Evolutionary conservation across 164 flowering plant species (phyloP), one percentile per base, ranked within the genome.

Genomic region (Tinospora cordifolia): DNA sequence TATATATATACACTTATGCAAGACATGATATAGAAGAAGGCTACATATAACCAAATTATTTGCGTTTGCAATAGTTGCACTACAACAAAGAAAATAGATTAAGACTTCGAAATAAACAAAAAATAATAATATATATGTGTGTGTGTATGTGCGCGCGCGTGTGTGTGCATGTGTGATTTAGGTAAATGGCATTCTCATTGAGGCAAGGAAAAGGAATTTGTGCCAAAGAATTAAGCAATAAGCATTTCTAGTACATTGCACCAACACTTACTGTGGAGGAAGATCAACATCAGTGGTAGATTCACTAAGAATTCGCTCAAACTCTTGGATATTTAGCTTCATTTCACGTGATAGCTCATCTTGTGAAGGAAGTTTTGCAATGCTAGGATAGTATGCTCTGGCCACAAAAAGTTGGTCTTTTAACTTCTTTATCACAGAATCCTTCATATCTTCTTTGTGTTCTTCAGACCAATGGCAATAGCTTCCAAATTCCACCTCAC

Each of bases 331-430:
- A 73, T 87, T 92, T 76, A 82, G 90, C 81, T 79, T 95, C 87
- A 95, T 2, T 70, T 88, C 91, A 30, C 79, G 93, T 4, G 98
- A 77, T 59, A 95, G 77, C 72, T 84, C 84, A 44, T 83, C 88
- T 17, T 85, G 87, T 30, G 77, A 62, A 63, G 88, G 94, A 79
- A 90, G 83, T 74, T 95, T 95, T 49, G 99, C 98, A 79, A 95
- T 85, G 72, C 83, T 95, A 24, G 99, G 99, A 80, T 72, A 95
- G 71, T 92, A 95, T 39, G 99, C 92, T 66, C 99, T 82, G 58
- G 96, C 96, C 59, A 92, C 93, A 79, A 89, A 95, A 69, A 95
- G 88, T 69, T 77, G 83, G 79, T 95, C 97, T 80, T 95, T 95
- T 81, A 95, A 73, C 80, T 78, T 86, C 83, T 88, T 95, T 74